These are phyloP conservation scores for Pyrus betulifolia DNA, from an alignment of 306 rosid genomes.

Conservation along the genomic window DNA sequence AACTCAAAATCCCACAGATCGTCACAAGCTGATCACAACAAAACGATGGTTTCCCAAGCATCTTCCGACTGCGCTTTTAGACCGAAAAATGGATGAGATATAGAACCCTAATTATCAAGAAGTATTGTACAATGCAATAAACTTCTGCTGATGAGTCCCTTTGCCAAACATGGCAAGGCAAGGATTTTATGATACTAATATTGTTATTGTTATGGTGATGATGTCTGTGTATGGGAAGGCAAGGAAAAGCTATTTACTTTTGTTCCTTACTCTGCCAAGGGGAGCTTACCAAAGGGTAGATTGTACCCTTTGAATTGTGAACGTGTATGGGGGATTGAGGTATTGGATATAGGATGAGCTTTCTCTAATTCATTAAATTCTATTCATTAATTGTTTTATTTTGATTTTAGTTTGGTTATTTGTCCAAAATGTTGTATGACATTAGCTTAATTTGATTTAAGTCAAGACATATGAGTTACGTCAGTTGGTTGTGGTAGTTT, in stretches of 20 bases:
- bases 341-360: constrained; percentile 25
- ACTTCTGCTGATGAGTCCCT: constrained; percentile 18
- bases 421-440: background rate
- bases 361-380: constrained; percentile 20
- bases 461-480: background rate
- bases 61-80: constrained; percentile 28
- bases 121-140: constrained; percentile 18
- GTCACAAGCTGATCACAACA: constrained; percentile 25
- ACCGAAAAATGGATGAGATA: constrained; percentile 28
- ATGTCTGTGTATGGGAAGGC: constrained; percentile 28
- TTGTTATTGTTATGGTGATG: constrained; percentile 23
- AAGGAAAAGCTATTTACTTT: constrained; percentile 20
- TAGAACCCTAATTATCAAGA: background rate
- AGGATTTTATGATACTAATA: constrained; percentile 13
- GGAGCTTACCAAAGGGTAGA: constrained; percentile 37
- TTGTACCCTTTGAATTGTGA: constrained; percentile 26
- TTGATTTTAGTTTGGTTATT: background rate
- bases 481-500: background rate
- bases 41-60: constrained; percentile 43
- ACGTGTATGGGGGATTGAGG: constrained; percentile 23
- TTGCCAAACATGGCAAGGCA: constrained; percentile 21
- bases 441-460: background rate
- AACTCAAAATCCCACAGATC: constrained; percentile 38
- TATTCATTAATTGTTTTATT: constrained; percentile 12
- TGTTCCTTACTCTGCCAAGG: constrained; percentile 16